Base-by-base conservation (phyloP, 495 filamentous ascomycete species). In the Aspergillus cavernicola region DNA sequence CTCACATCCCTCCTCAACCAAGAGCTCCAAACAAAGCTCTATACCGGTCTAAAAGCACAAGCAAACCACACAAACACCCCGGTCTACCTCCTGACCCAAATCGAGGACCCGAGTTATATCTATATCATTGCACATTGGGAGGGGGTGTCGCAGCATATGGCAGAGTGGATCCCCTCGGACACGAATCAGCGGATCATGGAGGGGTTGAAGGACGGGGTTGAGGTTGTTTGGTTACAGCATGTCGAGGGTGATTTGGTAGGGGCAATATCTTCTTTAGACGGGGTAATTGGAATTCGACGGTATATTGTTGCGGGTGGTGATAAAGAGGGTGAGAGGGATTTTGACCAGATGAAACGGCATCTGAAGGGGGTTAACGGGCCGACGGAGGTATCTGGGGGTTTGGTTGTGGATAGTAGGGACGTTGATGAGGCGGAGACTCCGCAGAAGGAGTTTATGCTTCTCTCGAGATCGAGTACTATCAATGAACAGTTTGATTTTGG, bases 41-140 rank as follows among this genome's bases (percentile, higher is more conserved):
- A 51, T 33, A 35, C 61, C 7, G 63, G 65, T 12, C 59, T 72
- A 51, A 45, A 68, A 19, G 73, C 71, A 43, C 69, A 76, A 18
- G 57, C 60, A 1, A 69, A 68, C 59, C 67, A 67, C 37, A 68
- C 69, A 10, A 56, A 59, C 7, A 52, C 68, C 49, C 56, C 68
- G 43, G 15, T 52, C 18, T 45, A 58, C 45, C 43, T 78, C 46
- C 68, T 79, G 41, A 64, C 68, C 12, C 76, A 79, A 39, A 48
- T 75, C 39, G 76, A 82, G 47, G 73, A 81, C 54, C 72, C 73
- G 8, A 58, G 60, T 2, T 61, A 63, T 11, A 53, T 77, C n/a
- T 72, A 82, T 46, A 59, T 82, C 13, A 62, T 76, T 2, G 78
- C 78, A 28, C 68, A 70, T 19, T 83, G 80, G 81, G 66, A 68